Percentiles rank a stretch among this genome's conserved stretches.
Conservation (phyloP, 352 stramenopile species). For the Phytophthora europaea region DNA sequence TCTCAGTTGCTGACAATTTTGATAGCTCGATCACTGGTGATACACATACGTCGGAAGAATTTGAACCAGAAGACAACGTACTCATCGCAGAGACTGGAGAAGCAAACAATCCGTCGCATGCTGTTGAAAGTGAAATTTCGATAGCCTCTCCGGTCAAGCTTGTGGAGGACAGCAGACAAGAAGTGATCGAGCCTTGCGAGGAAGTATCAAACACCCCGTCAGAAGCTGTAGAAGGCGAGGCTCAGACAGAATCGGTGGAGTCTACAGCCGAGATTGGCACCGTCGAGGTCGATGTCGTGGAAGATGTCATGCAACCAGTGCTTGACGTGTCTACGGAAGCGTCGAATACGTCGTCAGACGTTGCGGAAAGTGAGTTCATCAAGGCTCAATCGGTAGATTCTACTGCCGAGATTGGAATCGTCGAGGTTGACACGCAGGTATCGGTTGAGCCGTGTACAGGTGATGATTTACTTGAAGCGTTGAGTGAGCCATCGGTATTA, state of each 20-base stretch:
- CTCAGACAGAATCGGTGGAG: not conserved
- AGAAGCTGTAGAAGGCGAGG: not conserved
- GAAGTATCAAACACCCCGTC: not conserved
- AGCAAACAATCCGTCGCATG: not conserved
- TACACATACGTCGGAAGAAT: not conserved
- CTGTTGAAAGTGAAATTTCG: not conserved
- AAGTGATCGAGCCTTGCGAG: not conserved
- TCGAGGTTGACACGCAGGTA: not conserved
- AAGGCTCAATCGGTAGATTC: not conserved
- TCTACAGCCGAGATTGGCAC: not conserved
- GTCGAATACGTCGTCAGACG: not conserved
- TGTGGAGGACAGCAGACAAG: not conserved
- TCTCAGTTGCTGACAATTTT: not conserved
- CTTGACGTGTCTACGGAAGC: not conserved
- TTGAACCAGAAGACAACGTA: not conserved
- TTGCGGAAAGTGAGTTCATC: not conserved
- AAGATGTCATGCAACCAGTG: not conserved
- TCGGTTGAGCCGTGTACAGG: not conserved
- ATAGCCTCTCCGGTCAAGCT: not conserved
- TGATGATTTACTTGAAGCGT: not conserved
- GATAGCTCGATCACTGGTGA: not conserved
- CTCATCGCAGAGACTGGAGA: not conserved
- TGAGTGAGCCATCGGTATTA: not conserved
- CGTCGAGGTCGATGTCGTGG: not conserved
- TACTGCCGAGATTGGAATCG: not conserved